These are phyloP conservation scores for Mucor saturninus DNA, from an alignment of 371 early-diverging fungal genomes.

Conservation along the genomic window DNA sequence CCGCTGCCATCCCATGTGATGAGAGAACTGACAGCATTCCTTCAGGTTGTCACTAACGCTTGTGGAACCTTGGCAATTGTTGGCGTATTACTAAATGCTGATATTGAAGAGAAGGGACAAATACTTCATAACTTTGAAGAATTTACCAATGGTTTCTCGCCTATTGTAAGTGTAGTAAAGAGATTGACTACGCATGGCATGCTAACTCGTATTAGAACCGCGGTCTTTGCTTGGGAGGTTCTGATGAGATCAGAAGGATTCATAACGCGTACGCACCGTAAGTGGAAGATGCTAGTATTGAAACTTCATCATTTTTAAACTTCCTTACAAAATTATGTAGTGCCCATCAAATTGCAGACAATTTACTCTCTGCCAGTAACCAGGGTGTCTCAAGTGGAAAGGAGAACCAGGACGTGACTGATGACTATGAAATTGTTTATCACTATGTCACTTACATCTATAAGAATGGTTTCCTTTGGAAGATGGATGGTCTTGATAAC, in stretches of 20 bases:
- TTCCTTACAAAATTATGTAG: too few species aligned
- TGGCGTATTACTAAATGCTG: constrained; percentile 18
- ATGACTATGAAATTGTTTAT: constrained; percentile 6
- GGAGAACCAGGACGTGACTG: neutral
- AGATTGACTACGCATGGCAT: neutral
- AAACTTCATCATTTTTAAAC: too few species aligned
- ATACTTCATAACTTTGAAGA: constrained; percentile 15
- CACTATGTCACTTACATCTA: constrained; percentile 25
- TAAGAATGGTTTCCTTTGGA: constrained; percentile 26
- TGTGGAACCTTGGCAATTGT: constrained; percentile 27
- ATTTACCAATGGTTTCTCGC: constrained; percentile 11
- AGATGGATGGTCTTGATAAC: constrained; percentile 22
- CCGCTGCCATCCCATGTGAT: neutral
- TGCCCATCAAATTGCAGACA: neutral
- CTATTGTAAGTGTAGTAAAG: constrained; percentile 18
- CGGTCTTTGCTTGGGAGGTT: constrained; percentile 18
- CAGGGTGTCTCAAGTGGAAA: neutral
- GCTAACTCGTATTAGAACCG: constrained; percentile 7
- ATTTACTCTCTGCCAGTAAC: neutral
- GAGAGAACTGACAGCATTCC: neutral
- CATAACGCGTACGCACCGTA: constrained; percentile 21
- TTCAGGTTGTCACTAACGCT: constrained; percentile 21
- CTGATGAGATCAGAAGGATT: constrained; percentile 7
- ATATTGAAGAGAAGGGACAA: constrained; percentile 14
- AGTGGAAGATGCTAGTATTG: neutral